Percentiles rank a stretch among this genome's conserved stretches.
Evolutionary conservation across 2,329 filamentous ascomycete genomes (phyloP).

Genomic region (Zymoseptoria brevis): DNA sequence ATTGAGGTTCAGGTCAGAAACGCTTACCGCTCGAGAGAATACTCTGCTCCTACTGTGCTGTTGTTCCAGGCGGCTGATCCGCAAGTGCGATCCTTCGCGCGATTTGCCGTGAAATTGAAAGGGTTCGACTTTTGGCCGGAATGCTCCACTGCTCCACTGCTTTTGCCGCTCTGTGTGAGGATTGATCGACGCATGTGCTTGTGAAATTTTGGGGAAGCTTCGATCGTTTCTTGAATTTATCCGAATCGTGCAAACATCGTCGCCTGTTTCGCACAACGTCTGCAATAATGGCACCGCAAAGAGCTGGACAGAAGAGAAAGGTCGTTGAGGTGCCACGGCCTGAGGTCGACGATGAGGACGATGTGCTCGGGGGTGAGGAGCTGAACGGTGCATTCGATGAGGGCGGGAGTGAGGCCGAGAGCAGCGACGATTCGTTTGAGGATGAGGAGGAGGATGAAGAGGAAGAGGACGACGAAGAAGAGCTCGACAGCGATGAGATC

Average conservation of each 20-base stretch:
- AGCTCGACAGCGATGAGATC: constrained; percentile 34
- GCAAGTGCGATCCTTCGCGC: neutral
- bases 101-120: neutral
- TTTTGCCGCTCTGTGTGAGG: neutral
- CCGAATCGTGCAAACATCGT: neutral
- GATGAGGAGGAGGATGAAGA: constrained; percentile 19
- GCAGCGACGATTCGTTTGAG: constrained; percentile 16
- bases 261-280: neutral
- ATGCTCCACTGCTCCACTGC: no score
- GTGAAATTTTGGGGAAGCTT: constrained; percentile 1
- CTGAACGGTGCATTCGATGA: constrained; percentile 22
- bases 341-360: constrained; percentile 24
- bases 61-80: neutral
- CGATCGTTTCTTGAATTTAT: neutral
- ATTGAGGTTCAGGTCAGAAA: neutral
- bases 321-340: constrained; percentile 31
- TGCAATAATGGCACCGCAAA: constrained; percentile 21
- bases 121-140: neutral
- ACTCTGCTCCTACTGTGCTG: neutral
- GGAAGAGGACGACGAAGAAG: constrained; percentile 28
- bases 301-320: constrained; percentile 38
- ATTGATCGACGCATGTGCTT: constrained; percentile 1
- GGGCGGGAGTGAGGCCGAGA: constrained; percentile 27
- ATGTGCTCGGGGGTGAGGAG: constrained; percentile 30
- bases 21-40: neutral